phyloP scores from a whole-genome alignment of 1,284 basidiomycete species.

The Laetiporus sulphureus region DNA sequence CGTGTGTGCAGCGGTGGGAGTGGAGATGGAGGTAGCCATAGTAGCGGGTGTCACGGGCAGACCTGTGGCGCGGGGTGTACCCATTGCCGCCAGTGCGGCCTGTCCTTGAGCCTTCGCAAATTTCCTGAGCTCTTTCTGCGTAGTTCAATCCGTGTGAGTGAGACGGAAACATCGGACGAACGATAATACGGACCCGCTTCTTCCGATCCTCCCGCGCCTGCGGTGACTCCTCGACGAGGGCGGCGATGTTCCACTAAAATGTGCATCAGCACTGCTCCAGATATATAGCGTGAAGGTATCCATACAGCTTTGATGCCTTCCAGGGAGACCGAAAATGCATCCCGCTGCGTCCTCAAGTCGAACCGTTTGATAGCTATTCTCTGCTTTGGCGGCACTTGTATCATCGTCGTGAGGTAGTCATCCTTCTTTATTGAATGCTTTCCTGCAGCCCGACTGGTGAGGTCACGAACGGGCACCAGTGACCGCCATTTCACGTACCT shows the following conservation, averaged over 20 bases:
- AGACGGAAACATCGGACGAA: neutral
- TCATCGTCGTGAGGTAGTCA: conserved; percentile 58
- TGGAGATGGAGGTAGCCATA: conserved; percentile 11
- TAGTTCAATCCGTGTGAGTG: neutral
- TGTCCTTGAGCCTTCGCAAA: conserved; percentile 57
- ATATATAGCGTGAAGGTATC: conserved; percentile 21
- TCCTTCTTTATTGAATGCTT: conserved; percentile 82
- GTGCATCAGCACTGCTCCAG: conserved; percentile 17
- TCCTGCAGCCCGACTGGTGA: conserved; percentile 30
- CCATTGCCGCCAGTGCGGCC: conserved; percentile 20
- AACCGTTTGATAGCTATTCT: conserved; percentile 57
- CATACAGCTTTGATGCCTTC: conserved; percentile 73
- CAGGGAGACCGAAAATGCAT: conserved; percentile 65
- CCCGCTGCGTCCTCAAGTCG: conserved; percentile 57
- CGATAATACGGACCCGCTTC: conserved; percentile 50
- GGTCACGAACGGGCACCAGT: neutral
- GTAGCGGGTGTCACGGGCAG: conserved; percentile 23
- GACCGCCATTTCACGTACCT: conserved; percentile 53
- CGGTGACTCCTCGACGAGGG: conserved; percentile 59
- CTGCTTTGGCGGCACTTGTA: conserved; percentile 67
- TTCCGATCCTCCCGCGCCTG: conserved; percentile 75
- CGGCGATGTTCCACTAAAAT: conserved; percentile 60
- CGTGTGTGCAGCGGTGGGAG: conserved; percentile 13
- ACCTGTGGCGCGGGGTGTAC: conserved; percentile 23
- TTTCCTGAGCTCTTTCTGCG: conserved; percentile 67